Evolutionary conservation across 768 basidiomycete species (phyloP).

Genomic region (Suillus tomentosus): DNA sequence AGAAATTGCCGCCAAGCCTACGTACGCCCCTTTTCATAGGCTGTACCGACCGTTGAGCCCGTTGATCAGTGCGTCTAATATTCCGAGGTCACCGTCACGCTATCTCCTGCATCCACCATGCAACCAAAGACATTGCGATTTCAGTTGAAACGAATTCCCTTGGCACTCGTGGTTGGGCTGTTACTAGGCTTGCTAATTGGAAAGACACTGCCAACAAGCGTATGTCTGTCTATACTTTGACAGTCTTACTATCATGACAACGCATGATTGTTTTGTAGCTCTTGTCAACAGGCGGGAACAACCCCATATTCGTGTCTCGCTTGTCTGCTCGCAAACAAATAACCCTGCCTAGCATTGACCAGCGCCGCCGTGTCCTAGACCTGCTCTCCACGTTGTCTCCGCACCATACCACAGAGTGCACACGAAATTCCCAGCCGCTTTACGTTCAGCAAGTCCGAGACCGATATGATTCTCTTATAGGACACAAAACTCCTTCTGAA

Average conservation of each 20-base stretch:
- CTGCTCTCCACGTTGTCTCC: conserved; percentile 85
- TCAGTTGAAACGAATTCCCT: conserved; percentile 47
- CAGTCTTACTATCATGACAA: neutral
- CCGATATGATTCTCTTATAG: conserved; percentile 83
- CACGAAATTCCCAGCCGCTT: conserved; percentile 77
- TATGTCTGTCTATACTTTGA: conserved; percentile 21
- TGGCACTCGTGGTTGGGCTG: conserved; percentile 62
- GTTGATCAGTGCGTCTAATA: neutral
- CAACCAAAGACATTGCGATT: conserved; percentile 27
- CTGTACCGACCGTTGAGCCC: neutral
- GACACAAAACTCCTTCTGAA: conserved; percentile 57
- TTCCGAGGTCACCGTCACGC: neutral
- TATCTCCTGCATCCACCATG: conserved; percentile 22
- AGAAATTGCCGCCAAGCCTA: neutral
- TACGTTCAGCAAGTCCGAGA: conserved; percentile 85
- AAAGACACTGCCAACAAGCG: conserved; percentile 42
- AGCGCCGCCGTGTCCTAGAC: conserved; percentile 84
- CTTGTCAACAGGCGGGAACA: conserved; percentile 57
- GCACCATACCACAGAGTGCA: conserved; percentile 93
- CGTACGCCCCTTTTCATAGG: conserved; percentile 4
- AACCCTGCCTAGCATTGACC: conserved; percentile 76
- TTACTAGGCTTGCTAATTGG: conserved; percentile 62
- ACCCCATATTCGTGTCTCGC: conserved; percentile 48
- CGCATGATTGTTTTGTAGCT: conserved; percentile 28
- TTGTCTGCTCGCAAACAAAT: conserved; percentile 62